Evolutionary conservation across 352 stramenopile species (phyloP).

Genomic region (Phytophthora megakarya): DNA sequence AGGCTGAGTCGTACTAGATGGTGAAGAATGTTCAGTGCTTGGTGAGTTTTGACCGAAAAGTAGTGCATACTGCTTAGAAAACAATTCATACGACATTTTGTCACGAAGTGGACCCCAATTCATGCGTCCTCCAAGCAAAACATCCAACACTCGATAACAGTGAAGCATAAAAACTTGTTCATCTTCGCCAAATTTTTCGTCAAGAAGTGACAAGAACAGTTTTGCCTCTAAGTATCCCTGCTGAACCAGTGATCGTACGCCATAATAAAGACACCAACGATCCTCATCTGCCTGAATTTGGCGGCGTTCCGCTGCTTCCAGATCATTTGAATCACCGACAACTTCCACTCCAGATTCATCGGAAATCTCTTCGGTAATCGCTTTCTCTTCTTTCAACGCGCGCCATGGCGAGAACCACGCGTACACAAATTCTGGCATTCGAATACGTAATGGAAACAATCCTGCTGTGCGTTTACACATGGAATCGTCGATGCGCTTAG

Average conservation of each 20-base stretch:
- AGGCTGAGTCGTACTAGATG: not conserved
- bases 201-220: slow-evolving; percentile 91
- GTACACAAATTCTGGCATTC: slow-evolving; percentile 94
- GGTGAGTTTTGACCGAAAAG: slow-evolving; percentile 19
- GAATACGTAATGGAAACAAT: slow-evolving; percentile 58
- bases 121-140: slow-evolving; percentile 58
- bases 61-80: slow-evolving; percentile 51
- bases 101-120: slow-evolving; percentile 71
- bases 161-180: slow-evolving; percentile 91
- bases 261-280: slow-evolving; percentile 94
- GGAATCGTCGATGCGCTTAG: slow-evolving; percentile 85
- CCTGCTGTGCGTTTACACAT: slow-evolving; percentile 63
- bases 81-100: slow-evolving; percentile 59
- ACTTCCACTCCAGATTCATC: slow-evolving; percentile 7
- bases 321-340: slow-evolving; percentile 13
- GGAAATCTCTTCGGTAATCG: slow-evolving; percentile 37
- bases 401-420: slow-evolving; percentile 89
- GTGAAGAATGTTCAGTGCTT: slow-evolving; percentile 1
- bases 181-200: slow-evolving; percentile 94
- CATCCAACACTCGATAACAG: slow-evolving; percentile 85
- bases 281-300: slow-evolving; percentile 85
- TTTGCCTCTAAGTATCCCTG: slow-evolving; percentile 90
- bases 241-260: slow-evolving; percentile 82
- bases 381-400: slow-evolving; percentile 63
- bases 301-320: slow-evolving; percentile 34